Base-by-base conservation (phyloP, 2,329 filamentous ascomycete genomes). In the Ophiostoma populinum region DNA sequence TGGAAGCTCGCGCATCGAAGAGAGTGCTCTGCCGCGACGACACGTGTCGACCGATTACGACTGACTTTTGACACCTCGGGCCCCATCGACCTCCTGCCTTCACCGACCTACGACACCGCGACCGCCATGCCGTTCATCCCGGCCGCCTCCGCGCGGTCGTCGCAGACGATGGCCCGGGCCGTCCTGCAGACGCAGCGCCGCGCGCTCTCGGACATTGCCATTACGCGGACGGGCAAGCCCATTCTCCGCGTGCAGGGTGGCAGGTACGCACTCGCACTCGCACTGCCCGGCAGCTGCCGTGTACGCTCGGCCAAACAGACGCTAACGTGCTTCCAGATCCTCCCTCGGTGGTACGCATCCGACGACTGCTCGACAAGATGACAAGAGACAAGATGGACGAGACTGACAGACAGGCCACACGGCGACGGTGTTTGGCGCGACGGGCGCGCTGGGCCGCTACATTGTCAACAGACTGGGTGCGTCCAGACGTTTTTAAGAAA, bases 381-480 rank as follows among this genome's bases (percentile, higher is more conserved):
- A 21, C 32, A 21, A 15, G n/a, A 20, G 15, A 10, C 17, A 11
- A 21, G 11, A 10, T 10, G 9, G 20, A 12, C 18, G 17, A 4
- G 18, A 32, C 17, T 20, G 3, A 26, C 34, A 35, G 40, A 46
- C 58, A 83, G 87, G 87, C 46, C 85, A 95, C 61, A 94, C 86
- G 43, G 87, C 81, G 42, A 98, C 90, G 40, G 87, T 98, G 50
- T 98, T 98, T 61, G 90, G 90, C 59, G 90, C 90, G 51, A 94
- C 86, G 42, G 90, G 90, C 45, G 87, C 92, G 56, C 64, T 98
- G 37, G 90, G 90, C 53, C 76, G 90, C 54, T 98, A 98, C 58
- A 92, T 98, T 53, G 90, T 98, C 53, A 93, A 94, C 62, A 73
- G 83, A 56, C 69, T 98, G 53, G 85, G 85, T 68, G 55, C 45